phyloP scores from a whole-genome alignment of 176 grass and related monocot genomes.

The Hordeum marinum region DNA sequence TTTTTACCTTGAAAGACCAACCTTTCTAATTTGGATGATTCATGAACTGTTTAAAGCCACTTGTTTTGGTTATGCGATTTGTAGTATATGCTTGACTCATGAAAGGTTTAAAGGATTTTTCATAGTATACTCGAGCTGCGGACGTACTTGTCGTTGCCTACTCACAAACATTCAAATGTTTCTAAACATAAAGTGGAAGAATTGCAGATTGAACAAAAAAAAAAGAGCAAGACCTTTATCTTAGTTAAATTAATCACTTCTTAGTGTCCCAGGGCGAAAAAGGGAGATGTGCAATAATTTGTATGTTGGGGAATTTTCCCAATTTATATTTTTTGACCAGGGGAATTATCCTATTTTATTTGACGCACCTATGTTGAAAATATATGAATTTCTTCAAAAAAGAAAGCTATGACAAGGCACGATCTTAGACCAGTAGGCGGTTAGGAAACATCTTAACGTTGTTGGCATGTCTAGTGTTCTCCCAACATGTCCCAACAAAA shows the following conservation, averaged over 20 bases:
- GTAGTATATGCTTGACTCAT: background rate
- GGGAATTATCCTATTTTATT: background rate
- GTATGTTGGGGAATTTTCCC: background rate
- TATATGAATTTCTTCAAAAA: slow-evolving; percentile 21
- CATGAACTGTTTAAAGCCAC: too few species aligned
- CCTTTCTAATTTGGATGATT: slow-evolving; percentile 44
- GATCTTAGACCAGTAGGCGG: slow-evolving; percentile 18
- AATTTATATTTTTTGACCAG: too few species aligned
- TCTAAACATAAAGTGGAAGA: background rate
- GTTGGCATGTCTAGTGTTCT: background rate
- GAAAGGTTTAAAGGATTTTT: background rate
- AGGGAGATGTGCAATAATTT: background rate
- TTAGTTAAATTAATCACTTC: background rate
- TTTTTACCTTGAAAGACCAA: slow-evolving; percentile 34
- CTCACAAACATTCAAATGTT: background rate
- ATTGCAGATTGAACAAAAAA: too few species aligned
- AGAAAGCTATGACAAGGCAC: background rate
- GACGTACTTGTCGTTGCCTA: background rate
- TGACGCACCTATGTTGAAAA: background rate
- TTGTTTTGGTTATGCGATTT: too few species aligned
- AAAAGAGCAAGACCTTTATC: background rate
- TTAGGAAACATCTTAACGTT: slow-evolving; percentile 13
- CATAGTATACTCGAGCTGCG: too few species aligned
- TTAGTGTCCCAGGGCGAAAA: background rate
- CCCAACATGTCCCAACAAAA: background rate